Percentiles rank a stretch among this genome's conserved stretches.
These are phyloP conservation scores for Filobasidium floriforme DNA, from an alignment of 768 basidiomycete species.

Conservation along the genomic window DNA sequence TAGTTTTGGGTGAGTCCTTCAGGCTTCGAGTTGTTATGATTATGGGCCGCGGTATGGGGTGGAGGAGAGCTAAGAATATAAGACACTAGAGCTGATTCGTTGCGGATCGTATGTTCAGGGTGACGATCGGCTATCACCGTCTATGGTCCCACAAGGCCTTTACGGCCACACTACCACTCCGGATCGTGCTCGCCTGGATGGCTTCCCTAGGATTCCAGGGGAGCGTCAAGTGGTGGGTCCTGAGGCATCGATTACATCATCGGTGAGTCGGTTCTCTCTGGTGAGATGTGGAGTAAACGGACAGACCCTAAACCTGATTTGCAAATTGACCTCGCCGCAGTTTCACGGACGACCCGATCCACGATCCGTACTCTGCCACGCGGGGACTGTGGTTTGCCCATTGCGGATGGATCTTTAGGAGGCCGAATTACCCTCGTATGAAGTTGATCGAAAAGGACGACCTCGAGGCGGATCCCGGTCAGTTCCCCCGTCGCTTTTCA, in stretches of 20 bases:
- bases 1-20: slow-evolving; percentile 56
- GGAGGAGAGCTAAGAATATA: no score
- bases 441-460: slow-evolving; percentile 61
- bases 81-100: no score
- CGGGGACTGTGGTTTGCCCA: slow-evolving; percentile 67
- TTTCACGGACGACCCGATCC: slow-evolving; percentile 55
- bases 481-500: no score
- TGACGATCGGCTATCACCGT: slow-evolving; percentile 62
- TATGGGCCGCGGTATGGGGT: no score
- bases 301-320: no score
- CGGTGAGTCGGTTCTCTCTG: slow-evolving; percentile 34
- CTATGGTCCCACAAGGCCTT: slow-evolving; percentile 71
- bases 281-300: no score
- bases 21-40: not conserved
- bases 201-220: slow-evolving; percentile 72
- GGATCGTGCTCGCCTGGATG: slow-evolving; percentile 57
- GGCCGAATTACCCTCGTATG: slow-evolving; percentile 60
- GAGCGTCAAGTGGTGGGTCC: slow-evolving; percentile 63
- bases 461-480: slow-evolving; percentile 62
- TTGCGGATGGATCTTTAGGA: slow-evolving; percentile 80
- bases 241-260: slow-evolving; percentile 69
- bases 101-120: slow-evolving; percentile 47
- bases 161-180: slow-evolving; percentile 54
- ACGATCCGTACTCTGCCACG: slow-evolving; percentile 65
- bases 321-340: no score